These are phyloP conservation scores for Schizosaccharomyces lindneri DNA, from an alignment of 805 yeast genomes.

Conservation along the genomic window DNA sequence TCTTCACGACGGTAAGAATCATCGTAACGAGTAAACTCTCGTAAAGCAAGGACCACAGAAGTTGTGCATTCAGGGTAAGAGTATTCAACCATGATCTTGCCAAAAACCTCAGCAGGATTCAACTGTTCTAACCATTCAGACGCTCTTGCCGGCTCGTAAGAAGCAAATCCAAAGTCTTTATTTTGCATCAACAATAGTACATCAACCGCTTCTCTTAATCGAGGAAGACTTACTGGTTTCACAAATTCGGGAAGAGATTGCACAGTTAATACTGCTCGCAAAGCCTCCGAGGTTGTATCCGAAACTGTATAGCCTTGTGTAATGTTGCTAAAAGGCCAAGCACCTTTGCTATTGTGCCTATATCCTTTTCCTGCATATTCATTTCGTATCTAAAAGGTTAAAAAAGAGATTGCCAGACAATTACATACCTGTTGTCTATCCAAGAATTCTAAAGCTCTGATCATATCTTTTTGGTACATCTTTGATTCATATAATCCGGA, in stretches of 20 bases:
- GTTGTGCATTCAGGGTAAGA: slow-evolving; percentile 98
- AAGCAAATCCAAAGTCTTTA: slow-evolving; percentile 71
- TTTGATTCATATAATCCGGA: slow-evolving; percentile 45
- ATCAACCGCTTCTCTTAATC: slow-evolving; percentile 48
- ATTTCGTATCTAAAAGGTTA: slow-evolving; percentile 26
- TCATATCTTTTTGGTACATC: slow-evolving; percentile 37
- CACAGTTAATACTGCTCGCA: slow-evolving; percentile 85
- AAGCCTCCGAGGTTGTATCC: slow-evolving; percentile 90
- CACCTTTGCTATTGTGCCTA: slow-evolving; percentile 67
- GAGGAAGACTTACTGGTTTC: slow-evolving; percentile 26
- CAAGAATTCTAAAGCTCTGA: slow-evolving; percentile 44
- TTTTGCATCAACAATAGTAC: slow-evolving; percentile 57
- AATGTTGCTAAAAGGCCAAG: slow-evolving; percentile 90
- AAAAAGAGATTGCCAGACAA: background rate
- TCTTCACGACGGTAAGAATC: slow-evolving; percentile 42
- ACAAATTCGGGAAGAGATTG: slow-evolving; percentile 31
- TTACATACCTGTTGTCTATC: slow-evolving; percentile 35
- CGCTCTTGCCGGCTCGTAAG: slow-evolving; percentile 72
- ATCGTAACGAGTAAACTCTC: slow-evolving; percentile 37
- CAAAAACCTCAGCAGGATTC: slow-evolving; percentile 95
- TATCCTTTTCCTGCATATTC: slow-evolving; percentile 56
- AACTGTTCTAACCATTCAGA: slow-evolving; percentile 48
- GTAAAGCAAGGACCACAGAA: slow-evolving; percentile 71
- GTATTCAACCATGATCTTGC: slow-evolving; percentile 93
- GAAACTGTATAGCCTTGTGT: slow-evolving; percentile 90